These are phyloP conservation scores for Lycium ferocissimum DNA, from an alignment of 257 asterid genomes.

Conservation along the genomic window DNA sequence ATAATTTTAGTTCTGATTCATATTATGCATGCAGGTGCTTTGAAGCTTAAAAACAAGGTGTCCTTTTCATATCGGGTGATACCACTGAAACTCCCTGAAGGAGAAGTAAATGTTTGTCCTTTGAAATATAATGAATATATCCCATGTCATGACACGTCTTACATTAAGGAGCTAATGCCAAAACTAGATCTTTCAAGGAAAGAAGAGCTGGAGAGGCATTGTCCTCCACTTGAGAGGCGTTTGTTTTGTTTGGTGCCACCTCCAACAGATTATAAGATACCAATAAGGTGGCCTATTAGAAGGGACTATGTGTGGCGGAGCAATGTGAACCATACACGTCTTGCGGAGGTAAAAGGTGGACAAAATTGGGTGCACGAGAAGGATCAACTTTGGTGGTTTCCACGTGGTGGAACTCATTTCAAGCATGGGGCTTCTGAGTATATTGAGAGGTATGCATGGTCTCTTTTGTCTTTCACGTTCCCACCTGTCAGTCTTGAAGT, in stretches of 20 bases:
- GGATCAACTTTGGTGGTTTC: slow-evolving; percentile 90
- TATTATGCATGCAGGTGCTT: slow-evolving; percentile 46
- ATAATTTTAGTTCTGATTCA: slow-evolving; percentile 20
- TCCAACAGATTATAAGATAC: slow-evolving; percentile 86
- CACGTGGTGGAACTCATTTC: slow-evolving; percentile 99
- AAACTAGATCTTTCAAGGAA: slow-evolving; percentile 68
- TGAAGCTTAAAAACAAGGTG: slow-evolving; percentile 63
- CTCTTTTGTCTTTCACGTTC: not conserved
- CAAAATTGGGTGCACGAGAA: slow-evolving; percentile 94
- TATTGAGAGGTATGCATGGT: slow-evolving; percentile 67
- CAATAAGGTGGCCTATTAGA: slow-evolving; percentile 89
- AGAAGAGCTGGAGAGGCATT: slow-evolving; percentile 94
- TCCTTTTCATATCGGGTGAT: slow-evolving; percentile 59
- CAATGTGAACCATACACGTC: slow-evolving; percentile 88
- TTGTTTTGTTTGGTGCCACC: slow-evolving; percentile 92
- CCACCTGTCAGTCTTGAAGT: not conserved
- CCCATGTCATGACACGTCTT: slow-evolving; percentile 83
- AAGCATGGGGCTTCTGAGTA: slow-evolving; percentile 96
- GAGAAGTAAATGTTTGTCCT: slow-evolving; percentile 83
- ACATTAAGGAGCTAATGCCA: slow-evolving; percentile 70
- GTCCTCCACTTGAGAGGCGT: slow-evolving; percentile 71
- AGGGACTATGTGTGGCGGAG: slow-evolving; percentile 94
- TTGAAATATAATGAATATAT: slow-evolving; percentile 74
- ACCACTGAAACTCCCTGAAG: slow-evolving; percentile 66
- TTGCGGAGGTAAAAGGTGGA: slow-evolving; percentile 93